These are phyloP conservation scores for Linaria vulgaris DNA, from an alignment of 257 asterid genomes.

Conservation along the genomic window DNA sequence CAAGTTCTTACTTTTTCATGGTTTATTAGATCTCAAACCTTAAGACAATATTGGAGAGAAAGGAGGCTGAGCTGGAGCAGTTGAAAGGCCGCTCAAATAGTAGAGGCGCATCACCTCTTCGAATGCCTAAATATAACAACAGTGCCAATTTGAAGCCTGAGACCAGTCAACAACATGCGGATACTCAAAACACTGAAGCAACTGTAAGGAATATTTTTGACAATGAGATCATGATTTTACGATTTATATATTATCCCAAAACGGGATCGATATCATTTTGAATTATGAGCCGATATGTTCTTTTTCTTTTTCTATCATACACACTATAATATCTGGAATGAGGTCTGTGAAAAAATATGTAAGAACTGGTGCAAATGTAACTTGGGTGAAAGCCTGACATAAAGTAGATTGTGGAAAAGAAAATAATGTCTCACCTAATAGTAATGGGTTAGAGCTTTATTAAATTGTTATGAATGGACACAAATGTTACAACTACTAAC, in stretches of 20 bases:
- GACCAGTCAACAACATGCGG: conserved; percentile 42
- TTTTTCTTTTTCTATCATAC: neutral
- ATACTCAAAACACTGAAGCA: conserved; percentile 63
- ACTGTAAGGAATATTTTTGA: conserved; percentile 4
- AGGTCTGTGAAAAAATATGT: neutral
- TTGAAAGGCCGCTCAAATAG: conserved; percentile 49
- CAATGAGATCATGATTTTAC: conserved; percentile 2
- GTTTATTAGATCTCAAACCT: conserved; percentile 71
- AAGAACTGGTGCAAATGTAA: neutral
- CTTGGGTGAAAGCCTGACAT: conserved; percentile 1
- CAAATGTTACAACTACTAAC: neutral
- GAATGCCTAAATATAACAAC: conserved; percentile 45
- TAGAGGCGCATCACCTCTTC: conserved; percentile 70
- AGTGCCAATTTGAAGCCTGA: conserved; percentile 56
- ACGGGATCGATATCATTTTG: neutral
- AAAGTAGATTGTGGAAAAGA: conserved; percentile 3
- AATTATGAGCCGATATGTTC: neutral
- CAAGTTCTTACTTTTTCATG: conserved; percentile 21
- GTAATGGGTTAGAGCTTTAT: neutral
- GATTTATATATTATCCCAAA: conserved; percentile 14
- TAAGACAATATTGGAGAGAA: conserved; percentile 69
- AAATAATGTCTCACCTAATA: neutral
- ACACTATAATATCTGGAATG: too few species aligned
- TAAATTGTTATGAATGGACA: neutral
- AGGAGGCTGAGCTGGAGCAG: conserved; percentile 80